These are phyloP conservation scores for Chlorella vulgaris DNA, from an alignment of 139 green algal genomes.

Conservation along the genomic window DNA sequence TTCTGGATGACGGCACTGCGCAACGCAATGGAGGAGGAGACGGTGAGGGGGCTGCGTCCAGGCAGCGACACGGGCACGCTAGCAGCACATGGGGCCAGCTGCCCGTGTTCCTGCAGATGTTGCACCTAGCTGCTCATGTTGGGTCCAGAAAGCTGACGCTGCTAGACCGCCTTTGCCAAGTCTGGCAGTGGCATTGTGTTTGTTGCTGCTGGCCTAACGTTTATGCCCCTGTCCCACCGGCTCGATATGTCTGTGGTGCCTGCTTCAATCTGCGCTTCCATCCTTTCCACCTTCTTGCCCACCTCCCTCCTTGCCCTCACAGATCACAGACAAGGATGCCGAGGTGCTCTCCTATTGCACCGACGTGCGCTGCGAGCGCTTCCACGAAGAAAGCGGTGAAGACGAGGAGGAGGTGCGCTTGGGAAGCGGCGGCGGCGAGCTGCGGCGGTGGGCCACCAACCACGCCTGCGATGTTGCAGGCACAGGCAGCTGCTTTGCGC, in stretches of 20 bases:
- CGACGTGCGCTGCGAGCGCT: conserved; percentile 66
- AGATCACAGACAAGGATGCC: conserved; percentile 87
- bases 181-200: not conserved
- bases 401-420: conserved; percentile 30
- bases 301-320: too few relatives aligned
- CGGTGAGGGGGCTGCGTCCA: not conserved
- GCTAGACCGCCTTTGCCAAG: too few relatives aligned
- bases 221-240: too few relatives aligned
- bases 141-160: too few relatives aligned
- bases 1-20: conserved; percentile 87
- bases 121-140: too few relatives aligned
- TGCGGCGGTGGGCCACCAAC: not conserved
- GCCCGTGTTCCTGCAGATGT: too few relatives aligned
- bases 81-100: too few relatives aligned
- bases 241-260: too few relatives aligned
- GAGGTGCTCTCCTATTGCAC: conserved; percentile 83
- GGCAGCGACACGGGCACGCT: not conserved
- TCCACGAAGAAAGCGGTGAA: conserved; percentile 46
- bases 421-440: not conserved
- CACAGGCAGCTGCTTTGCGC: not conserved
- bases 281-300: too few relatives aligned
- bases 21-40: conserved; percentile 62
- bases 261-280: too few relatives aligned
- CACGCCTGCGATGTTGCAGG: not conserved
- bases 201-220: too few relatives aligned